A percentile compares a stretch with the other conserved stretches of the same genome.
Evolutionary conservation across 345 rosid genomes (phyloP).

Genomic region (Xanthoceras sorbifolium): DNA sequence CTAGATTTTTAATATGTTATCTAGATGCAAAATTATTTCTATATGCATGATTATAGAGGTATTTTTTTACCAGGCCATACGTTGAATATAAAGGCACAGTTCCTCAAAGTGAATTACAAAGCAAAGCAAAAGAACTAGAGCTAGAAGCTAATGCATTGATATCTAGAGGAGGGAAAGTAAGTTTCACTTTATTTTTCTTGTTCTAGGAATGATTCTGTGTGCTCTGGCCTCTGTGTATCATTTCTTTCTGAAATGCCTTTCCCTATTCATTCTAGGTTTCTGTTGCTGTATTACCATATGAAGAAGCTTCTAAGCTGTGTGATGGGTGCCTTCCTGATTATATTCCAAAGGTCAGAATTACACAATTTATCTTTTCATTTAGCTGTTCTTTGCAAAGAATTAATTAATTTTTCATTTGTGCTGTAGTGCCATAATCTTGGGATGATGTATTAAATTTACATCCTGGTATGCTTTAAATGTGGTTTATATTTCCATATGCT

Average conservation of each 20-base stretch:
- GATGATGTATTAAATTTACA: background rate
- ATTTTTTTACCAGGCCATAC: slow-evolving; percentile 54
- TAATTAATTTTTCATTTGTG: too few relatives aligned
- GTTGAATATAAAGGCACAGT: slow-evolving; percentile 77
- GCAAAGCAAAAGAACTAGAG: slow-evolving; percentile 62
- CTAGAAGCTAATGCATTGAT: slow-evolving; percentile 64
- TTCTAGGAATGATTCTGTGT: background rate
- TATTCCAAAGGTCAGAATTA: slow-evolving; percentile 57
- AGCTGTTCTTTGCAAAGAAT: background rate
- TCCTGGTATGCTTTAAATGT: too few relatives aligned
- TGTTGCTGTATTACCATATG: slow-evolving; percentile 58
- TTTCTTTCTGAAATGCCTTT: slow-evolving; percentile 10
- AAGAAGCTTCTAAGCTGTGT: slow-evolving; percentile 66
- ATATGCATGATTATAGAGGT: background rate
- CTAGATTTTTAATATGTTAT: background rate
- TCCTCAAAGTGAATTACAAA: slow-evolving; percentile 55
- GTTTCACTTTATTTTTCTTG: slow-evolving; percentile 8
- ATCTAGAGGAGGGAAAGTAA: slow-evolving; percentile 68
- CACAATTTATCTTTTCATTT: background rate
- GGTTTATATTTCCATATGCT: background rate
- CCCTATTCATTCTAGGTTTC: slow-evolving; percentile 45
- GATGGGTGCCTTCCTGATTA: slow-evolving; percentile 88
- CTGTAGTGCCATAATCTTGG: background rate
- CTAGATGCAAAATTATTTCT: background rate
- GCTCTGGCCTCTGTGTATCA: background rate